Conservation (phyloP, 2,329 filamentous ascomycete species). For the Phialophora verrucosa region DNA sequence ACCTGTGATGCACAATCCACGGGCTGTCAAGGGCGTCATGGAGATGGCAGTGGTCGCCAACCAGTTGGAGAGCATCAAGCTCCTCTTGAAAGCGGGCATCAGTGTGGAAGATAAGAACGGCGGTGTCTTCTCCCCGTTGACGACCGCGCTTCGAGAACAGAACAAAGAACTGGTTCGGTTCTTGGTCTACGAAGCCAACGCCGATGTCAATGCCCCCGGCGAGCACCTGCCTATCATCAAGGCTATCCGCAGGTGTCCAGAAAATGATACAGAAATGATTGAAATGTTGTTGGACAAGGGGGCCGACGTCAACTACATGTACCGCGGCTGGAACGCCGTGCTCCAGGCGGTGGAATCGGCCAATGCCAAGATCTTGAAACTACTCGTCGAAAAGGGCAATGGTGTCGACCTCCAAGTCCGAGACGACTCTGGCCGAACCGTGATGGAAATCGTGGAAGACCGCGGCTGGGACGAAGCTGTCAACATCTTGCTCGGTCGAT, state of each 20-base stretch:
- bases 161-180: slow-evolving; percentile 65
- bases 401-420: slow-evolving; percentile 50
- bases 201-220: slow-evolving; percentile 70
- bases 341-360: slow-evolving; percentile 71
- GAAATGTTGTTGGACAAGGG: slow-evolving; percentile 67
- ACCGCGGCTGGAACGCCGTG: slow-evolving; percentile 69
- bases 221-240: slow-evolving; percentile 75
- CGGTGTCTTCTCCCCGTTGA: slow-evolving; percentile 73
- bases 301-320: slow-evolving; percentile 71
- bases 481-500: slow-evolving; percentile 48
- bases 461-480: slow-evolving; percentile 65
- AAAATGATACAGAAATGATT: slow-evolving; percentile 64
- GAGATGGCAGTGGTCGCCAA: slow-evolving; percentile 71
- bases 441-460: slow-evolving; percentile 64
- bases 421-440: slow-evolving; percentile 61
- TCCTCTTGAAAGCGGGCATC: slow-evolving; percentile 68
- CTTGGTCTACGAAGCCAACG: slow-evolving; percentile 66
- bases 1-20: slow-evolving; percentile 62
- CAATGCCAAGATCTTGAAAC: slow-evolving; percentile 59
- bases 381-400: slow-evolving; percentile 48
- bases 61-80: slow-evolving; percentile 69
- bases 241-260: slow-evolving; percentile 65
- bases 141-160: slow-evolving; percentile 69
- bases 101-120: slow-evolving; percentile 74
- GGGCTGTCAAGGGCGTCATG: slow-evolving; percentile 69